phyloP scores from a whole-genome alignment of 331 rosid genomes.

The Pyrus hybrid region DNA sequence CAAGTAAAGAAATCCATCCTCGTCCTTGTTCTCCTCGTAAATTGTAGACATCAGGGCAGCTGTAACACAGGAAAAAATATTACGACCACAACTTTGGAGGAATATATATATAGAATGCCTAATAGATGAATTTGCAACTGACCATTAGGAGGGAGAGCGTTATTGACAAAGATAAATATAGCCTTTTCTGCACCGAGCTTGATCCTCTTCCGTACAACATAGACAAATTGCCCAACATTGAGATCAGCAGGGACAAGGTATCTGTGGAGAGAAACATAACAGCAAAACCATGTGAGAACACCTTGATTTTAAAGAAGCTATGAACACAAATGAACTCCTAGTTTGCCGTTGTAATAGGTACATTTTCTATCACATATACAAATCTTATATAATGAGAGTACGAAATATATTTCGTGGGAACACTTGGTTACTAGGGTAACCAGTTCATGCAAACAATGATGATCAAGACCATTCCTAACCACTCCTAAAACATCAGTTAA shows the following conservation, averaged over 20 bases:
- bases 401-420: too few species aligned
- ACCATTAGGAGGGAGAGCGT: slow-evolving; percentile 82
- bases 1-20: slow-evolving; percentile 89
- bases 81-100: neutral
- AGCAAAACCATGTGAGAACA: neutral
- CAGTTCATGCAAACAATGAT: neutral
- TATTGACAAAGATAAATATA: slow-evolving; percentile 65
- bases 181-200: slow-evolving; percentile 82
- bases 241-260: slow-evolving; percentile 87
- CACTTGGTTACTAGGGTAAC: too few species aligned
- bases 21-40: slow-evolving; percentile 68
- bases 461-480: neutral
- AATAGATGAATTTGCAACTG: slow-evolving; percentile 1
- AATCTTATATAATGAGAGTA: too few species aligned
- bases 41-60: slow-evolving; percentile 73
- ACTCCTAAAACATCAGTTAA: neutral
- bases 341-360: neutral
- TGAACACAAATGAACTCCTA: neutral
- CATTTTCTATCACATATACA: too few species aligned
- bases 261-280: slow-evolving; percentile 27
- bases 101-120: neutral
- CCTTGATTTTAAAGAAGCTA: neutral
- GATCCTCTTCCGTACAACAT: slow-evolving; percentile 80
- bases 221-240: slow-evolving; percentile 78
- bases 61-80: slow-evolving; percentile 22